Evolutionary conservation across 176 grass and related monocot genomes (phyloP).

Genomic region (Carex pumila): DNA sequence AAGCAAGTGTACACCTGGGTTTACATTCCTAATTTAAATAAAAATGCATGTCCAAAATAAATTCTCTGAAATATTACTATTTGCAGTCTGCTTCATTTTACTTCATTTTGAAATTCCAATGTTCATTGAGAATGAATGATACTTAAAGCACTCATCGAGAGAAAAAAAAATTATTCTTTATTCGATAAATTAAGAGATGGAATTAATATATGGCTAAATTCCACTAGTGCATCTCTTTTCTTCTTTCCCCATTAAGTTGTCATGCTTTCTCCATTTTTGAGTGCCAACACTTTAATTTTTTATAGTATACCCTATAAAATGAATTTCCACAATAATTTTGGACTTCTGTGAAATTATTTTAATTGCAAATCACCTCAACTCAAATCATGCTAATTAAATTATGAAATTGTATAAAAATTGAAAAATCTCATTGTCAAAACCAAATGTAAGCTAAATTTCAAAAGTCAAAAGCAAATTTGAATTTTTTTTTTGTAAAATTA

Average conservation of each 20-base stretch:
- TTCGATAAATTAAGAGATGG: neutral
- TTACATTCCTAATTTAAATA: constrained; percentile 16
- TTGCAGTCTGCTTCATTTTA: neutral
- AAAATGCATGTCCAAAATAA: neutral
- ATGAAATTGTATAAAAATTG: neutral
- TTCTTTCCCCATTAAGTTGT: neutral
- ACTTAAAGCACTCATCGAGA: neutral
- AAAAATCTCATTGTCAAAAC: neutral
- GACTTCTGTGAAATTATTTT: neutral
- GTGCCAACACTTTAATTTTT: neutral
- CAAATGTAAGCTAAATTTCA: neutral
- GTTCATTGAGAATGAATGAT: neutral
- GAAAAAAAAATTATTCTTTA: neutral
- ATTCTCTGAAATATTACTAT: neutral
- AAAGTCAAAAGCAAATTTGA: neutral
- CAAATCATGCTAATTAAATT: neutral
- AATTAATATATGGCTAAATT: neutral
- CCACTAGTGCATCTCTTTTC: neutral
- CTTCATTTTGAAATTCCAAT: neutral
- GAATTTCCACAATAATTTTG: neutral
- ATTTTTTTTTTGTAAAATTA: neutral
- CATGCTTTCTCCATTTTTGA: neutral
- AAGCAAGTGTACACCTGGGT: constrained; percentile 19
- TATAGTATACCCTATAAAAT: neutral
- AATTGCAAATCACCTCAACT: neutral